Base-by-base conservation (phyloP, 2,329 filamentous ascomycete genomes). In the Thermothelomyces thermophilus region DNA sequence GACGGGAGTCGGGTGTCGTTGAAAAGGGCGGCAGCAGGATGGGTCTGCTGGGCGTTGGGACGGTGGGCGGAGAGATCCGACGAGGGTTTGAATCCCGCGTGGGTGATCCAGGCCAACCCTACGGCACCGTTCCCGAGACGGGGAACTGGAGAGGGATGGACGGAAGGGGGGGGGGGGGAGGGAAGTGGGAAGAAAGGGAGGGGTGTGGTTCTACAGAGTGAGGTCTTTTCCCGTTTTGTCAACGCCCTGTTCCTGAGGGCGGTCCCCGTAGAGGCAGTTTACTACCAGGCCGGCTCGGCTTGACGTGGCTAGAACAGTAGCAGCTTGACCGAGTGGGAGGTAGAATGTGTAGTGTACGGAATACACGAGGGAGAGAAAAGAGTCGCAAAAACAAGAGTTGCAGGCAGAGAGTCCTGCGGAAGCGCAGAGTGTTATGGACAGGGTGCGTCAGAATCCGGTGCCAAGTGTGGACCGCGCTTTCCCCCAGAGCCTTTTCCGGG, bases 201-300 rank as follows among this genome's bases (percentile, higher is more conserved):
- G 42, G 46, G 50, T 46, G 46, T 53, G 51, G 34, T 31, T 46
- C 43, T 52, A 55, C 46, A 28, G 30, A 36, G 19, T 33, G 30
- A 50, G 33, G 34, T 41, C 46, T 39, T 55, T 52, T 44, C 53
- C 50, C 47, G 43, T 50, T 53, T 33, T 43, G 50, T 35, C 40
- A 42, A 43, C 39, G 37, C 41, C 44, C 41, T 50, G 49, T 41
- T 41, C 35, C 41, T 43, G 5, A 24, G 34, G 11, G 33, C 9
- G 26, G 13, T 17, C 26, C 28, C 41, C 33, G 28, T n/a, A 46
- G 8, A 26, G 28, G 36, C 17, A 46, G 33, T 35, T 40, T 34
- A 36, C n/a, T 40, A 31, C 44, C 44, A 36, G 47, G 50, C 13
- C 37, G 50, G 40, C 43, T 53, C 53, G 50, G 53, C 50, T 42